These are phyloP conservation scores for Metarhizium sp. DNA, from an alignment of 2,329 filamentous ascomycete species.

Conservation along the genomic window DNA sequence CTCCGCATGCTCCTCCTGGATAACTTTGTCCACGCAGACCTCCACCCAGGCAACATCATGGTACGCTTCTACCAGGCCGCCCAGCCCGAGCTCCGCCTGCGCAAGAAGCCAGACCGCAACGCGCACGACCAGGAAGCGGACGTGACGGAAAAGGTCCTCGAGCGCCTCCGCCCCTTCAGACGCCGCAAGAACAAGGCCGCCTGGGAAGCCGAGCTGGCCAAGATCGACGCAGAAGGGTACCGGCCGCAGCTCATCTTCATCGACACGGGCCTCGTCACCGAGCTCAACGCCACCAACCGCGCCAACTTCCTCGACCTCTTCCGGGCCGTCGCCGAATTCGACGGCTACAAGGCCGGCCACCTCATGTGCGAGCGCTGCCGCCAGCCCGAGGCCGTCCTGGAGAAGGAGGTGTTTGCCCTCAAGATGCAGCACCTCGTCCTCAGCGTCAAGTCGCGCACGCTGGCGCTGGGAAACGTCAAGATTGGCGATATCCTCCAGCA, in stretches of 20 bases:
- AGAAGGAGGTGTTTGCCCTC: conserved; percentile 82
- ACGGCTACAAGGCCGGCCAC: conserved; percentile 89
- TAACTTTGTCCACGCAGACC: conserved; percentile 93
- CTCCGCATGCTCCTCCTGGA: conserved; percentile 93
- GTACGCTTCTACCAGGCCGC: conserved; percentile 90
- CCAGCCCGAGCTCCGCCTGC: conserved; percentile 49
- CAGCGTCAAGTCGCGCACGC: conserved; percentile 79
- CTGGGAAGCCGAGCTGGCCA: conserved; percentile 65
- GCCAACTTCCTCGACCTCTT: conserved; percentile 92
- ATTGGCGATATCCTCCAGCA: conserved; percentile 92
- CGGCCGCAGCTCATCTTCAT: conserved; percentile 94
- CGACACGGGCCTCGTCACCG: conserved; percentile 89
- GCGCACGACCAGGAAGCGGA: conserved; percentile 48
- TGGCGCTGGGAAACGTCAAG: conserved; percentile 88
- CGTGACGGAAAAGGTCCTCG: conserved; percentile 79
- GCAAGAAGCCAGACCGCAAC: conserved; percentile 13
- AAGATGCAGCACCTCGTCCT: conserved; percentile 96
- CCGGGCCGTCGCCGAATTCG: conserved; percentile 90
- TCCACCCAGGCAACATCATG: conserved; percentile 99
- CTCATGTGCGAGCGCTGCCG: conserved; percentile 95
- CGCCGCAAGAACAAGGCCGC: conserved; percentile 50
- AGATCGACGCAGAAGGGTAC: conserved; percentile 81
- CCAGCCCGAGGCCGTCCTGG: conserved; percentile 81
- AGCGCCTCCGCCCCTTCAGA: conserved; percentile 65
- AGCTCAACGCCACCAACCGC: conserved; percentile 79